Evolutionary conservation across 129 eudicot species (phyloP).

Genomic region (Escallonia rubra): DNA sequence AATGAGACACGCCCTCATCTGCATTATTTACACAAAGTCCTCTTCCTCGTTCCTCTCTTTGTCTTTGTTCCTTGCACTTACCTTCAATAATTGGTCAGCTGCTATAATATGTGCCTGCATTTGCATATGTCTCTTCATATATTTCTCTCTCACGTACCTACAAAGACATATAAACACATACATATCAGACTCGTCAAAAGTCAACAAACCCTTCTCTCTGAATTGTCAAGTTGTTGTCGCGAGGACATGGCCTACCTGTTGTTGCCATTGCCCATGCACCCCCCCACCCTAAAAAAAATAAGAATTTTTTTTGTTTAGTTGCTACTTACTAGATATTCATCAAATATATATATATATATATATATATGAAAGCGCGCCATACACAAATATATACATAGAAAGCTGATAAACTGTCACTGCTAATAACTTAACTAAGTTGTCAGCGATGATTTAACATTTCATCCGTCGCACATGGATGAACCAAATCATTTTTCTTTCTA

Average conservation of each 20-base stretch:
- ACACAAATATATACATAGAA: too few relatives aligned
- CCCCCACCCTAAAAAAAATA: too few relatives aligned
- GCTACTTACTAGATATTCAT: too few relatives aligned
- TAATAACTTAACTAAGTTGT: too few relatives aligned
- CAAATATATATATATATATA: too few relatives aligned
- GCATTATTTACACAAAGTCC: not conserved
- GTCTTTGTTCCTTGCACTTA: not conserved
- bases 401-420: too few relatives aligned
- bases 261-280: not conserved
- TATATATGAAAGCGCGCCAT: too few relatives aligned
- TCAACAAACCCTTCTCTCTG: not conserved
- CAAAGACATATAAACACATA: not conserved
- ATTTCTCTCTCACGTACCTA: not conserved
- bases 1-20: conserved; percentile 6
- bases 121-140: not conserved
- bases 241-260: not conserved
- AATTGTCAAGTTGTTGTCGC: not conserved
- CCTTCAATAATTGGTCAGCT: not conserved
- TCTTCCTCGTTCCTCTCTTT: not conserved
- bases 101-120: not conserved
- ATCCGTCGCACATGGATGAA: too few relatives aligned
- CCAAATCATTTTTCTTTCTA: too few relatives aligned
- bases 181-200: not conserved
- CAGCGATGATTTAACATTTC: too few relatives aligned
- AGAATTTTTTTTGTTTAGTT: too few relatives aligned